Evolutionary conservation across 2,329 filamentous ascomycete species (phyloP), one percentile per base, ranked within the genome.

Genomic region (Diaporthe velutina): DNA sequence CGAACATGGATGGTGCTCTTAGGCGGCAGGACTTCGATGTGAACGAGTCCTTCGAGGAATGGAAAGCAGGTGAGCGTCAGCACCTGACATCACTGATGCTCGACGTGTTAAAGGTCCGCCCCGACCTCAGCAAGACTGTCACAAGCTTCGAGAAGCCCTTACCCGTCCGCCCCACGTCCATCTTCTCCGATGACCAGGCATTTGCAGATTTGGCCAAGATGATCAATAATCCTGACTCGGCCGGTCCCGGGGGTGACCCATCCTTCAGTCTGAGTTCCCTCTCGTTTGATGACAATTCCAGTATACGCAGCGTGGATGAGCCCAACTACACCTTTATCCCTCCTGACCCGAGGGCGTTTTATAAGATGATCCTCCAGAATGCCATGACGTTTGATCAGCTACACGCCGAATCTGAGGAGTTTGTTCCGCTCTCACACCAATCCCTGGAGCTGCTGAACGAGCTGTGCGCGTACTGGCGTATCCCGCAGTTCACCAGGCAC

Each of bases 51-150:
- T 99, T 96, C 81, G 92, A 96, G 77, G 88, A 91, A 57, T 99
- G 97, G 97, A 97, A 95, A 83, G 96, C 94, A 81, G 90, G 92
- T n/a, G 97, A 99, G 83, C 90, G 90, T 4, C 93, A 94, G 17
- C 95, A 98, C 79, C 86, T 99, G 55, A 97, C 95, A 8, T 94
- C 97, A 79, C 95, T 98, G 91, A 97, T 99, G 88, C 88, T 98
- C 79, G 94, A 96, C 50, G 95, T 99, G 77, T 87, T 98, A 54
- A 95, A 94, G 76, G 93, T 93, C 8, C 95, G 94, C 78, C 96
- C 96, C 5, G 94, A 96, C 77, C 87, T 98, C 70, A 93, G 95
- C 67, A 97, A 95, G 81, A 93, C 90, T 77, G 92, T 93, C 5
- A 90, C 92, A 1, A 86, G 87, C 40, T 85, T 88, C 30, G 90